These are phyloP conservation scores for Flaveria brownii DNA, from an alignment of 129 eudicot genomes.

Conservation along the genomic window DNA sequence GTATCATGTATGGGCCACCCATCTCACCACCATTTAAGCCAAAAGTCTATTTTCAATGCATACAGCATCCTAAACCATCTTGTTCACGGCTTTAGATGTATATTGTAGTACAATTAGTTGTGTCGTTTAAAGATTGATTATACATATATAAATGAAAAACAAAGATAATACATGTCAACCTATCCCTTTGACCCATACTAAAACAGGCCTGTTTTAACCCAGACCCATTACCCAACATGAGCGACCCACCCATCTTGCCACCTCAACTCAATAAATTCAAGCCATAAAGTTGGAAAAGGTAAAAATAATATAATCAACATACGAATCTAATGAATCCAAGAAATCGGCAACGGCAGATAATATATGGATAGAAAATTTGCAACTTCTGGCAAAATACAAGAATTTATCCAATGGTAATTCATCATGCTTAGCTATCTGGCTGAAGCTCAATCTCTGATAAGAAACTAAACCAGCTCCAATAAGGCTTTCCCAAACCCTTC, in stretches of 20 bases:
- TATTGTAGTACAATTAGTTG: not conserved
- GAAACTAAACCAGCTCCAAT: conserved; percentile 77
- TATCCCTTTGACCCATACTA: not conserved
- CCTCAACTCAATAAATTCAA: not conserved
- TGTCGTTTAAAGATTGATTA: not conserved
- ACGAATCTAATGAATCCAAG: conserved; percentile 64
- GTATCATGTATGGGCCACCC: too few relatives aligned
- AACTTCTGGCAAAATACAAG: conserved; percentile 58
- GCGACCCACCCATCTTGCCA: conserved; percentile 8
- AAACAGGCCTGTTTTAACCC: not conserved
- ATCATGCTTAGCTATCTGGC: conserved; percentile 27
- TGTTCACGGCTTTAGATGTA: not conserved
- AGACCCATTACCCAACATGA: not conserved
- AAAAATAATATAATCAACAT: conserved; percentile 34
- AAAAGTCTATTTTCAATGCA: not conserved
- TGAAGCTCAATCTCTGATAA: conserved; percentile 41
- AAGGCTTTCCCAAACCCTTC: conserved; percentile 58
- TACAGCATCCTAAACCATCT: not conserved
- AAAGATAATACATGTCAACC: not conserved
- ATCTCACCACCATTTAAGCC: too few relatives aligned
- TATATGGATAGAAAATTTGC: conserved; percentile 62
- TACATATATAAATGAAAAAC: too few relatives aligned
- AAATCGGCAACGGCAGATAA: conserved; percentile 74
- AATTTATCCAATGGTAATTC: conserved; percentile 45
- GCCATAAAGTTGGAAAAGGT: conserved; percentile 10